A percentile compares a stretch with the other conserved stretches of the same genome.
Evolutionary conservation across 768 basidiomycete genomes (phyloP).

Genomic region (Panus rudis): DNA sequence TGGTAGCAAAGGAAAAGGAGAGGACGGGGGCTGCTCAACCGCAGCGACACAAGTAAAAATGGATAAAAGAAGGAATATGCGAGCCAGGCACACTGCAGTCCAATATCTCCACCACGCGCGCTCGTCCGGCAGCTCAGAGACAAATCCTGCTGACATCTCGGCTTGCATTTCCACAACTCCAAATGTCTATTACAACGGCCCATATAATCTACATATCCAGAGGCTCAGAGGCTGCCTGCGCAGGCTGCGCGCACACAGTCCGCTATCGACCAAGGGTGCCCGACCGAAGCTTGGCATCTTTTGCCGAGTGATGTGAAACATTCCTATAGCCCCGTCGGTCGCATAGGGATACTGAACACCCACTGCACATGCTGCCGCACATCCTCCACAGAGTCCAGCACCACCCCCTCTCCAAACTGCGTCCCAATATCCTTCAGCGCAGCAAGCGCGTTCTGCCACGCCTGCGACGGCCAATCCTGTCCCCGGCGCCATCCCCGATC

Average conservation of each 20-base stretch:
- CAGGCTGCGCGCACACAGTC: too few species aligned
- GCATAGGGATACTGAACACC: conserved; percentile 42
- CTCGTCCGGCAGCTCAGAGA: conserved; percentile 3
- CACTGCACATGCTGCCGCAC: conserved; percentile 41
- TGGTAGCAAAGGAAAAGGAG: conserved; percentile 17
- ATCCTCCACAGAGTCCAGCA: conserved; percentile 42
- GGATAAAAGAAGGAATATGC: conserved; percentile 8
- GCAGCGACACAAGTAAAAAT: neutral
- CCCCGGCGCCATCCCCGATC: conserved; percentile 49
- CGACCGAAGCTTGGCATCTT: too few species aligned
- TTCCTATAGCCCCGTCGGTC: conserved; percentile 33
- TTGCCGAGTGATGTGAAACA: too few species aligned
- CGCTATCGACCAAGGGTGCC: too few species aligned
- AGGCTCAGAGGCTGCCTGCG: too few species aligned
- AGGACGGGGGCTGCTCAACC: conserved; percentile 3
- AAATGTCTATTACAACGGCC: too few species aligned
- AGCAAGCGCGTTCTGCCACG: conserved; percentile 52
- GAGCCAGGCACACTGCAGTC: conserved; percentile 6
- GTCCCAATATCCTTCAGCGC: conserved; percentile 42
- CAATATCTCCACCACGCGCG: too few species aligned
- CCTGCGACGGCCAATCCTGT: conserved; percentile 64
- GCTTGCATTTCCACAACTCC: too few species aligned
- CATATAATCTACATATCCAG: too few species aligned
- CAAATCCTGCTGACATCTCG: too few species aligned
- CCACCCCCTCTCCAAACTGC: conserved; percentile 45